Conservation (phyloP, 208 protist genomes). For the Leishmania tarentolae region DNA sequence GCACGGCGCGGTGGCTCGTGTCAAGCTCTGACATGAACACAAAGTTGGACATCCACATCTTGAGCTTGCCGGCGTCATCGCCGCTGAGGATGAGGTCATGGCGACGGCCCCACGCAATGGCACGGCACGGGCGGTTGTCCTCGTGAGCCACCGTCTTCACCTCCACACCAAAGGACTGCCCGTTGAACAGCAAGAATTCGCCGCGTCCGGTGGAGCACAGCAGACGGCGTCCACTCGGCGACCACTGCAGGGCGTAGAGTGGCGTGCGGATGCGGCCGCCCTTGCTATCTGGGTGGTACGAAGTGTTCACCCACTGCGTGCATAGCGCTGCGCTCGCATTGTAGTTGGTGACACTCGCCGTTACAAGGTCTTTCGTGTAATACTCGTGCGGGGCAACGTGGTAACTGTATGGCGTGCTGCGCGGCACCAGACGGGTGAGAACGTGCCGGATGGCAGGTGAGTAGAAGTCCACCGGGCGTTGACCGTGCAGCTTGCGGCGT, state of each 20-base stretch:
- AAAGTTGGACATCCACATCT: conserved; percentile 85
- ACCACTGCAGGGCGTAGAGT: conserved; percentile 79
- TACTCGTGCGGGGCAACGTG: conserved; percentile 86
- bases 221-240: conserved; percentile 77
- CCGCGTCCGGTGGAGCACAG: conserved; percentile 79
- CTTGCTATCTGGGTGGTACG: conserved; percentile 81
- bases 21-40: conserved; percentile 81
- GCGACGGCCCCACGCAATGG: conserved; percentile 78
- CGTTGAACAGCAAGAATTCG: conserved; percentile 90
- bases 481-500: conserved; percentile 67
- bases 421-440: conserved; percentile 66
- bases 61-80: conserved; percentile 81
- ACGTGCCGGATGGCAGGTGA: conserved; percentile 82
- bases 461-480: conserved; percentile 87
- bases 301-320: conserved; percentile 92
- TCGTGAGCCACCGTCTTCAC: conserved; percentile 88
- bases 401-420: conserved; percentile 68
- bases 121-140: conserved; percentile 69
- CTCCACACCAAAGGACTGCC: conserved; percentile 86
- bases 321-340: conserved; percentile 87
- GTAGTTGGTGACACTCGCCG: conserved; percentile 65
- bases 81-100: conserved; percentile 85
- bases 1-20: conserved; percentile 79
- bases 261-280: conserved; percentile 51
- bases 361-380: conserved; percentile 83